Conservation (phyloP, 73 alveolate species). For the Paramecium sexaurelia region DNA sequence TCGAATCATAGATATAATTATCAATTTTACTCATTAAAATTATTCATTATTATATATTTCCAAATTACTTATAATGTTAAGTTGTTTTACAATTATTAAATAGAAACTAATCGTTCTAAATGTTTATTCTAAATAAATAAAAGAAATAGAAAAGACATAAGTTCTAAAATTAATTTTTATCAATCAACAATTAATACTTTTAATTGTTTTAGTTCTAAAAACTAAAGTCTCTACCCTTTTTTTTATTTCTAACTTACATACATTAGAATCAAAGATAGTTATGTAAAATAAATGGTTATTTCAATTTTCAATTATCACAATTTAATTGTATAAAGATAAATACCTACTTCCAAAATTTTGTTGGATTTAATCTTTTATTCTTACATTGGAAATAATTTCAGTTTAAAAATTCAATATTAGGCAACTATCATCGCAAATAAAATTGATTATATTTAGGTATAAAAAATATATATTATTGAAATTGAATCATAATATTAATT, state of each 20-base stretch:
- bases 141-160: neutral
- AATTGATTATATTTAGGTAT: neutral
- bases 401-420: too few species aligned
- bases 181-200: neutral
- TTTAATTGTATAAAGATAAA: neutral
- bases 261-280: neutral
- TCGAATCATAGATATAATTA: constrained; percentile 17
- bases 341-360: neutral
- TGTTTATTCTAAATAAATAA: neutral
- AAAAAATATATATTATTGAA: neutral
- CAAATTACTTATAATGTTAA: neutral
- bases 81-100: too few species aligned
- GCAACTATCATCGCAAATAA: neutral
- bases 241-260: neutral
- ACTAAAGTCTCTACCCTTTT: neutral
- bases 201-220: neutral
- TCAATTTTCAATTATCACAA: neutral
- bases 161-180: neutral
- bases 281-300: neutral
- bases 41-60: neutral
- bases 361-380: too few species aligned
- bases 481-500: too few species aligned
- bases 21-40: constrained; percentile 1
- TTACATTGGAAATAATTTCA: too few species aligned
- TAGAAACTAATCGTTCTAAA: neutral